Evolutionary conservation across 2,329 filamentous ascomycete species (phyloP).

Genomic region (Neophaeococcomyces mojaviensis): DNA sequence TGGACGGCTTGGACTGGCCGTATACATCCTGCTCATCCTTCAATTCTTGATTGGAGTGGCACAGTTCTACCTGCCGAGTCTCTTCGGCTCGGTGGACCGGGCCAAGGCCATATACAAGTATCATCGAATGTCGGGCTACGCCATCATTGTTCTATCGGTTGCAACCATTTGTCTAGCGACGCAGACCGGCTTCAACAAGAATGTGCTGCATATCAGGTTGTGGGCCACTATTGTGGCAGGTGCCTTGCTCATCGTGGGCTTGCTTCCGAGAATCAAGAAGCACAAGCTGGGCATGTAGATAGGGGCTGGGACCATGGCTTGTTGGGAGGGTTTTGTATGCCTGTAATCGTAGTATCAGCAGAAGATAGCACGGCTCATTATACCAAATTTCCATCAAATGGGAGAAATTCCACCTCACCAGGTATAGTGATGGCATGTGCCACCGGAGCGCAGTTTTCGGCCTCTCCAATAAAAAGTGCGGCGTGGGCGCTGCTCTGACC

Average conservation of each 20-base stretch:
- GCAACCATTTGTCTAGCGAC: constrained; percentile 69
- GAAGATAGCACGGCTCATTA: no score
- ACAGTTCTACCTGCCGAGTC: constrained; percentile 64
- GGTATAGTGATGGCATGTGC: no score
- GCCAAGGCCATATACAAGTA: constrained; percentile 87
- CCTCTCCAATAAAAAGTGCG: no score
- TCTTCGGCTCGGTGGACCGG: constrained; percentile 67
- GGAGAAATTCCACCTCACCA: no score
- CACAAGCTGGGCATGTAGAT: constrained; percentile 62
- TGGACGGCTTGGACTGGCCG: constrained; percentile 71
- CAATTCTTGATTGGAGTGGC: constrained; percentile 76
- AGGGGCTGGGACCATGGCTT: background rate
- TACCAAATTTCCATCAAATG: no score
- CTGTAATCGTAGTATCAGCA: no score
- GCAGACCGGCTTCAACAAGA: constrained; percentile 65
- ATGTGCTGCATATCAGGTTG: constrained; percentile 61
- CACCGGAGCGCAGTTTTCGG: no score
- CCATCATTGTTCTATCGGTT: constrained; percentile 61
- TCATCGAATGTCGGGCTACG: constrained; percentile 71
- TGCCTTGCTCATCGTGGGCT: constrained; percentile 60
- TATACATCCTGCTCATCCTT: constrained; percentile 60
- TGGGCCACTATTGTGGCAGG: constrained; percentile 66
- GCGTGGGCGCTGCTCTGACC: background rate
- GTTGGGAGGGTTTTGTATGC: background rate
- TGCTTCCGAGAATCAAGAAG: constrained; percentile 72